Evolutionary conservation across 352 stramenopile species (phyloP), one percentile per base, ranked within the genome.

Genomic region (Phytophthora uliginosa): DNA sequence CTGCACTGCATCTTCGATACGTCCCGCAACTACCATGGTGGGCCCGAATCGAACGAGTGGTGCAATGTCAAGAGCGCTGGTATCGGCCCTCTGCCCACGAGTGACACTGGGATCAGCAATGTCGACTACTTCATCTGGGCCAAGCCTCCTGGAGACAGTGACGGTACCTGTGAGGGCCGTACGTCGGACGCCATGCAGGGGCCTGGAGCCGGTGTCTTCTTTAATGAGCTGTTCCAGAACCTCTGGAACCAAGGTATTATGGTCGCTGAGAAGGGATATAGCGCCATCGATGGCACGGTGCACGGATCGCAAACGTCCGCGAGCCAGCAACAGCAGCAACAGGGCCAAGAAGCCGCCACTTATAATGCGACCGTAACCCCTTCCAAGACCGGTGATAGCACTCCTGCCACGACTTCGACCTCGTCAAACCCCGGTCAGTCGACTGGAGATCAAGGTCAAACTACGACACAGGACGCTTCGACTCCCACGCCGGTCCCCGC

Each of bases 51-150:
- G 2, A 76, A 78, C 12, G 87, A 94, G 48, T 94, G 87, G 87
- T 94, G 87, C 73, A 92, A 93, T 58, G 76, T 83, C 34, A 87
- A 88, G 63, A 77, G 52, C 7, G 85, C 79, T 26, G 87, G 82
- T n/a, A 84, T 94, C 26, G 85, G 87, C 47, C 64, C 79, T 13
- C 64, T 82, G 9, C 87, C 87, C 6, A 90, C 84, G 13, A 73
- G 64, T 63, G 51, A 86, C 59, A 92, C 85, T 2, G 83, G 83
- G 10, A 70, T 88, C 51, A 56, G 42, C 28, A 84, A 88, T 55
- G 74, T 95, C 13, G 86, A 93, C 68, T 93, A 93, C 74, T 88
- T 90, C 53, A 63, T 91, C 36, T 95, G 85, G 84, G 79, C 85
- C 64, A 95, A 93, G 70, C 84, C 85, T 2, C 76, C 82, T 36